Evolutionary conservation across 75 land plant species (phyloP).

Genomic region (Pinus taeda): DNA sequence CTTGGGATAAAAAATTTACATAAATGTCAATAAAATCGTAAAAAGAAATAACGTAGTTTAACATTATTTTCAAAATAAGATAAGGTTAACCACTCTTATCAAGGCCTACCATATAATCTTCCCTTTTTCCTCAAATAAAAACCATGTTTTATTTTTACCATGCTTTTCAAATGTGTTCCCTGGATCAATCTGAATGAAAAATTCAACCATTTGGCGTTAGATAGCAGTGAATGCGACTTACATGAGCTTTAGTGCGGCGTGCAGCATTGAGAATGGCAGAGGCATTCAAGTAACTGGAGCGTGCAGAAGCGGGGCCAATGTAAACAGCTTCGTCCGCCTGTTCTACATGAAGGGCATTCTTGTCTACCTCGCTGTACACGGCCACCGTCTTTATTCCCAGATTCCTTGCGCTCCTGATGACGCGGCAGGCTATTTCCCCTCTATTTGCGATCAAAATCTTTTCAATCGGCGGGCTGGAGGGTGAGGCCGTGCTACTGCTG

Average conservation of each 20-base stretch:
- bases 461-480: constrained; percentile 27
- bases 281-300: constrained; percentile 74
- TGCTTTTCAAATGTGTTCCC: no score
- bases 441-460: constrained; percentile 94
- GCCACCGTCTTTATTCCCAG: constrained; percentile 88
- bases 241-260: constrained; percentile 64
- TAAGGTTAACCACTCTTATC: no score
- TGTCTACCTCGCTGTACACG: constrained; percentile 92
- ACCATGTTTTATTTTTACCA: no score
- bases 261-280: constrained; percentile 79
- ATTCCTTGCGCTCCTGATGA: constrained; percentile 75
- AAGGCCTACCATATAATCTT: no score
- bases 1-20: no score
- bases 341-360: constrained; percentile 60
- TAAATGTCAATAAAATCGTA: no score
- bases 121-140: no score
- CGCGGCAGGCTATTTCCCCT: constrained; percentile 94
- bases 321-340: constrained; percentile 88
- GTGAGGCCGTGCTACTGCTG: neutral
- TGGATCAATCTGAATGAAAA: no score
- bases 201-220: no score
- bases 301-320: constrained; percentile 85
- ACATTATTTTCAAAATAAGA: no score
- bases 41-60: no score
- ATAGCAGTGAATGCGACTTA: constrained; percentile 2